Percentiles rank a stretch among this genome's conserved stretches.
phyloP scores from a whole-genome alignment of 768 basidiomycete species.

The Lactifluus piperatus region DNA sequence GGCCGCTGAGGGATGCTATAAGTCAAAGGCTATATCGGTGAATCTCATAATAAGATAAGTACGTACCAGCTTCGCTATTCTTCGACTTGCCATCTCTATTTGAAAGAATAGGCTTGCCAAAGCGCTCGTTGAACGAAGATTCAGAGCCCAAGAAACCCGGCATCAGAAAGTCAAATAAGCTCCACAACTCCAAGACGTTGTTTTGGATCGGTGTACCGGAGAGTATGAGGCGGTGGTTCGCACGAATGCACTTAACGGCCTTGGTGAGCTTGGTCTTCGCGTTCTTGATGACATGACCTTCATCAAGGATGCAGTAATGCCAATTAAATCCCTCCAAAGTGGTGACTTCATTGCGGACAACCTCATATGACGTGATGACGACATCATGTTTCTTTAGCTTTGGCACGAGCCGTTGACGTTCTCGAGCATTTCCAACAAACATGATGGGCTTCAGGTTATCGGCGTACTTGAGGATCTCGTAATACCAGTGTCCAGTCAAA shows the following conservation, averaged over 20 bases:
- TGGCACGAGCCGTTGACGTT: conserved; percentile 60
- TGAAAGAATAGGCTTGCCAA: conserved; percentile 90
- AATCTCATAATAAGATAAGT: not conserved
- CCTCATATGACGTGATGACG: conserved; percentile 97
- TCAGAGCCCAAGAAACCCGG: conserved; percentile 98
- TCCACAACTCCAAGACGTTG: conserved; percentile 97
- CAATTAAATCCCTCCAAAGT: conserved; percentile 68
- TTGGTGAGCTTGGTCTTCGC: conserved; percentile 96
- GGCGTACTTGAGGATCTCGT: conserved; percentile 90
- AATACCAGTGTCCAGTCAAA: conserved; percentile 97
- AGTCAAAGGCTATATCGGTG: not conserved
- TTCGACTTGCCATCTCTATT: conserved; percentile 94
- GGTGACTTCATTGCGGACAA: conserved; percentile 87
- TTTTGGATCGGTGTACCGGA: conserved; percentile 99
- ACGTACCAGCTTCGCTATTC: conserved; percentile 86
- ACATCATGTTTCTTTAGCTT: conserved; percentile 70
- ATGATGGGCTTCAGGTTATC: conserved; percentile 76
- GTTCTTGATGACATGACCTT: conserved; percentile 99
- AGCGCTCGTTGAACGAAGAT: conserved; percentile 87
- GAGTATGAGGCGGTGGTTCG: conserved; percentile 88
- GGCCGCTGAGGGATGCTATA: conserved; percentile 51
- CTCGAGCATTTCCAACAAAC: conserved; percentile 82
- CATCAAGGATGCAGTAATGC: conserved; percentile 96
- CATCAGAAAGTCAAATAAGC: conserved; percentile 98
- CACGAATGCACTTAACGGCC: conserved; percentile 84